Conservation (phyloP, 768 basidiomycete species). For the Amanita pallidorosea region DNA sequence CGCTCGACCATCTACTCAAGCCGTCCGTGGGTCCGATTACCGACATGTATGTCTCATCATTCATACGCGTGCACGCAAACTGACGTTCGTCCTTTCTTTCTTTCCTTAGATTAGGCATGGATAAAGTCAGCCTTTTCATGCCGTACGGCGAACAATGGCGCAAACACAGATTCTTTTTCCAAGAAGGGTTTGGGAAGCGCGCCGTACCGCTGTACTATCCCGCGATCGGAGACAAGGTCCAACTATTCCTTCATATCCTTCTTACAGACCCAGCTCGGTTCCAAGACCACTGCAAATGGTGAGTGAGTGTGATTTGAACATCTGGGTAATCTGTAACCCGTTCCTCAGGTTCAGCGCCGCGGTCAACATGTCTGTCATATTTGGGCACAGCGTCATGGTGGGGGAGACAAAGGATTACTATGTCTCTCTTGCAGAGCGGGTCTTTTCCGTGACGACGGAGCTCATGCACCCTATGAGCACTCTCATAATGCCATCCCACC, state of each 20-base stretch:
- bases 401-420: neutral
- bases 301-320: no score
- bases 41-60: neutral
- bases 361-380: neutral
- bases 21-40: neutral
- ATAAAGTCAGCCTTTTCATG: neutral
- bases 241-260: neutral
- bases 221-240: neutral
- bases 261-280: neutral
- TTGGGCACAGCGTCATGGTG: neutral
- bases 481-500: neutral
- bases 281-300: neutral
- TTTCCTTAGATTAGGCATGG: neutral
- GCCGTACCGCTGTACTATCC: neutral
- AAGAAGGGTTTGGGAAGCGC: neutral
- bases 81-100: no score
- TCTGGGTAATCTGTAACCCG: neutral
- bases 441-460: neutral
- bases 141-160: neutral
- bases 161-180: neutral
- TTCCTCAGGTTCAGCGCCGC: neutral
- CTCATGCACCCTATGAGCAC: neutral
- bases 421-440: neutral
- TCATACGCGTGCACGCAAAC: neutral
- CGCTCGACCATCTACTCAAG: neutral